Percentiles rank a stretch among this genome's conserved stretches.
phyloP scores from a whole-genome alignment of 441 rosid species.

The Erysimum cheiri region DNA sequence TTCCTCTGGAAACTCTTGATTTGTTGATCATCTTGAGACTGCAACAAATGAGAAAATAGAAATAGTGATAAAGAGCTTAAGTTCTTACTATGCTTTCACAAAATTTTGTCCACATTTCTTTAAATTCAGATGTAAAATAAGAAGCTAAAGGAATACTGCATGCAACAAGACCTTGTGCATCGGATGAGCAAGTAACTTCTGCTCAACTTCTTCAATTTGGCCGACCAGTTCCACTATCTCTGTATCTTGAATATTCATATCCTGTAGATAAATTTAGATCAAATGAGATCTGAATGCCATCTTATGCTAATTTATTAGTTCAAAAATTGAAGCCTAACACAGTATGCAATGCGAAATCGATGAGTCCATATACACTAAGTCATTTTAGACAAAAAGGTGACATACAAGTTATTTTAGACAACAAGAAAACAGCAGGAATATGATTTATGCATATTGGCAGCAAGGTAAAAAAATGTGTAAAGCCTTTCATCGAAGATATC shows the following conservation, averaged over 20 bases:
- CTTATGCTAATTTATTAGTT: slow-evolving; percentile 3
- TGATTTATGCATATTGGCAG: slow-evolving; percentile 17
- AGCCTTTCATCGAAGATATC: slow-evolving; percentile 3
- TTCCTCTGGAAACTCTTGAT: slow-evolving; percentile 79
- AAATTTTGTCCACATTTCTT: slow-evolving; percentile 12
- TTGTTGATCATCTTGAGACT: slow-evolving; percentile 91
- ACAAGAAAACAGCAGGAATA: slow-evolving; percentile 13
- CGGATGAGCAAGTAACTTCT: slow-evolving; percentile 86
- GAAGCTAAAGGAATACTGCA: slow-evolving; percentile 13
- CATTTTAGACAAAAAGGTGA: not conserved
- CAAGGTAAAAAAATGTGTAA: not conserved
- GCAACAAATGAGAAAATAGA: slow-evolving; percentile 31
- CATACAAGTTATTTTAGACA: slow-evolving; percentile 1
- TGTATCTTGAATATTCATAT: slow-evolving; percentile 92
- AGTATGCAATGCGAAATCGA: slow-evolving; percentile 6
- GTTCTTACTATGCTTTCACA: slow-evolving; percentile 18
- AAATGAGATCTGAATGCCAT: slow-evolving; percentile 8
- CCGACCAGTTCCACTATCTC: slow-evolving; percentile 87
- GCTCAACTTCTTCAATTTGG: slow-evolving; percentile 82
- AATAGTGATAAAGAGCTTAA: slow-evolving; percentile 10
- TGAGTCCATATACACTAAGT: not conserved
- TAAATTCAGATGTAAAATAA: slow-evolving; percentile 2
- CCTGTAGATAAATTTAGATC: slow-evolving; percentile 56
- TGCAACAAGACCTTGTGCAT: slow-evolving; percentile 69
- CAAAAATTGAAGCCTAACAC: slow-evolving; percentile 21